Percentiles rank a stretch among this genome's conserved stretches.
phyloP scores from a whole-genome alignment of 2,329 filamentous ascomycete species.

The Metarhizium sp. region DNA sequence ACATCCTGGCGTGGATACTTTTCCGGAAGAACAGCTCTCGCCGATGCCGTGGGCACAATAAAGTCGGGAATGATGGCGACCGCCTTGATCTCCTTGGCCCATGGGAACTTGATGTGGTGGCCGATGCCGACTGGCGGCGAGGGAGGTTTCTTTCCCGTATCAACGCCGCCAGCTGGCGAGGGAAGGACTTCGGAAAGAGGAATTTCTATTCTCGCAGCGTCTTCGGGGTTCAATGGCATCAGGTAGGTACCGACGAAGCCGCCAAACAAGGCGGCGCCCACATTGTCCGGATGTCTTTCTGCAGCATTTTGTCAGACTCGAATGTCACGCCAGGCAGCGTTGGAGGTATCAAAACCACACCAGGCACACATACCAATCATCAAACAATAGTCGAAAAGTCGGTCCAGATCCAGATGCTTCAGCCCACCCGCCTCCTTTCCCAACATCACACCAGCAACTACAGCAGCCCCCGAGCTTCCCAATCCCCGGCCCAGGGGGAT shows the following conservation, averaged over 20 bases:
- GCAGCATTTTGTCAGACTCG: slow-evolving; percentile 7
- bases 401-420: slow-evolving; percentile 61
- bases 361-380: slow-evolving; percentile 68
- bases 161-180: slow-evolving; percentile 78
- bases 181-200: slow-evolving; percentile 90
- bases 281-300: slow-evolving; percentile 88
- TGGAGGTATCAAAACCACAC: background rate
- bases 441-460: slow-evolving; percentile 89
- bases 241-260: slow-evolving; percentile 96
- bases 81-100: slow-evolving; percentile 92
- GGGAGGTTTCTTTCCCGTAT: slow-evolving; percentile 80
- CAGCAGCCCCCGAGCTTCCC: slow-evolving; percentile 91
- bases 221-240: slow-evolving; percentile 81
- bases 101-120: slow-evolving; percentile 91
- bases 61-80: slow-evolving; percentile 95
- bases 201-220: slow-evolving; percentile 85
- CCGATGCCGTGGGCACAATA: slow-evolving; percentile 88
- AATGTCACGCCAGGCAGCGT: background rate
- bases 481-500: slow-evolving; percentile 88
- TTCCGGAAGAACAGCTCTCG: slow-evolving; percentile 73
- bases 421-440: slow-evolving; percentile 82
- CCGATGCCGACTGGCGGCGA: slow-evolving; percentile 88
- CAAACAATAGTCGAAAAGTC: slow-evolving; percentile 89
- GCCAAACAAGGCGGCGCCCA: slow-evolving; percentile 89
- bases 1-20: slow-evolving; percentile 75